These are phyloP conservation scores for Byssochlamys sp. DNA, from an alignment of 2,329 filamentous ascomycete species.

Conservation along the genomic window DNA sequence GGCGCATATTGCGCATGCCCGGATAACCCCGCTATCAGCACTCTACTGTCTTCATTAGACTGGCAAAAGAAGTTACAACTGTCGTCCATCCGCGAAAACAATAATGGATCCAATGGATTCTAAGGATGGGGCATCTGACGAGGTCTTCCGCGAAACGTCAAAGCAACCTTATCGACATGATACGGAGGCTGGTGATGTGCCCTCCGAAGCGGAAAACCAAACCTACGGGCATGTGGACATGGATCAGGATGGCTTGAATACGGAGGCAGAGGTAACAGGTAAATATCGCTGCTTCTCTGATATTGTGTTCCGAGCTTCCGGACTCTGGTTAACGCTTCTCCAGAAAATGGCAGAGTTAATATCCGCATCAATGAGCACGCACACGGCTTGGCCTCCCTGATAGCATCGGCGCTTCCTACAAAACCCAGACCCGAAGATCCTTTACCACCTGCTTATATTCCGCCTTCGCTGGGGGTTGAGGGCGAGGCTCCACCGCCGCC, in stretches of 20 bases:
- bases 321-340: not conserved
- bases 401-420: conserved; percentile 50
- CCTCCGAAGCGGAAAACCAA: conserved; percentile 15
- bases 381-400: conserved; percentile 54
- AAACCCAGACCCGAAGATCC: conserved; percentile 19
- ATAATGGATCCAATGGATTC: not conserved
- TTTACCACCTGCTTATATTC: conserved; percentile 37
- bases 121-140: not conserved
- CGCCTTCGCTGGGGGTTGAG: conserved; percentile 59
- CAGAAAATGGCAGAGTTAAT: conserved; percentile 66
- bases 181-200: conserved; percentile 11
- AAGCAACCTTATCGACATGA: not conserved
- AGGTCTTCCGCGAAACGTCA: not conserved
- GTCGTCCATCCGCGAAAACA: not conserved
- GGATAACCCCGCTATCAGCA: not conserved
- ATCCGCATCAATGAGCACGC: conserved; percentile 69
- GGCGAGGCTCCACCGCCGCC: conserved; percentile 46
- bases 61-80: not conserved
- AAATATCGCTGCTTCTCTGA: conserved; percentile 6
- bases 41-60: not conserved
- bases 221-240: conserved; percentile 54
- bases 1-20: not conserved
- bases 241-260: conserved; percentile 54
- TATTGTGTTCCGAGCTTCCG: not conserved
- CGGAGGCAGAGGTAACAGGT: conserved; percentile 52